Percentiles rank a stretch among this genome's conserved stretches.
Evolutionary conservation across 176 grass and related monocot genomes (phyloP).

Genomic region (Canna indica): DNA sequence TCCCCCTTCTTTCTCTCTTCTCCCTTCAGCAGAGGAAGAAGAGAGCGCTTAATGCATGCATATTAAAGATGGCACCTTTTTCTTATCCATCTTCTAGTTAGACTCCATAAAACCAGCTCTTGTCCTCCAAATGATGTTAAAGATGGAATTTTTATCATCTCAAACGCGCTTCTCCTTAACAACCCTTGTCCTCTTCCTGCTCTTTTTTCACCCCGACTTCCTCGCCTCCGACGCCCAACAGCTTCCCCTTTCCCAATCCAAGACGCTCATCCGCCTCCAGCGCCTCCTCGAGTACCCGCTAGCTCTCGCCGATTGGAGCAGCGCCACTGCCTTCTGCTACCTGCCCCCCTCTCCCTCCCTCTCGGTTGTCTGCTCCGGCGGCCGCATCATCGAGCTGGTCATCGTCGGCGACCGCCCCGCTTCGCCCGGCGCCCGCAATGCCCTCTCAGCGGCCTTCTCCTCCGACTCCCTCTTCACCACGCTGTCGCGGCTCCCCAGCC

Average conservation of each 20-base stretch:
- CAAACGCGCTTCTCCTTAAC: background rate
- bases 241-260: conserved; percentile 44
- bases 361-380: conserved; percentile 36
- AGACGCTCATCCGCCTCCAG: conserved; percentile 47
- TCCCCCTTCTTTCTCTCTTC: no score
- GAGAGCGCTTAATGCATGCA: no score
- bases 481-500: conserved; percentile 39
- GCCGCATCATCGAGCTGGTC: conserved; percentile 43
- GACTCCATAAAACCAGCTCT: background rate
- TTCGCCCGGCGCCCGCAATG: background rate
- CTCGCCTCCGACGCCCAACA: conserved; percentile 12
- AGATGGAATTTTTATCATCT: background rate
- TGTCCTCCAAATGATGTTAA: background rate
- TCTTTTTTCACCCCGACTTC: conserved; percentile 3
- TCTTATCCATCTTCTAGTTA: no score
- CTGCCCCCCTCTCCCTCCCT: conserved; percentile 33
- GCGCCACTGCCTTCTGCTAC: conserved; percentile 36
- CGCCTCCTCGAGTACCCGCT: conserved; percentile 40
- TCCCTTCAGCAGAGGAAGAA: no score
- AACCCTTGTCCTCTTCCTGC: background rate
- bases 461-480: conserved; percentile 79
- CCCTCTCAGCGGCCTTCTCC: conserved; percentile 48
- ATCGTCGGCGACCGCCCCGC: conserved; percentile 35
- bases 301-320: conserved; percentile 20
- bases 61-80: no score